Conservation (phyloP, 768 basidiomycete genomes). For the Hortiboletus flavorubellus region DNA sequence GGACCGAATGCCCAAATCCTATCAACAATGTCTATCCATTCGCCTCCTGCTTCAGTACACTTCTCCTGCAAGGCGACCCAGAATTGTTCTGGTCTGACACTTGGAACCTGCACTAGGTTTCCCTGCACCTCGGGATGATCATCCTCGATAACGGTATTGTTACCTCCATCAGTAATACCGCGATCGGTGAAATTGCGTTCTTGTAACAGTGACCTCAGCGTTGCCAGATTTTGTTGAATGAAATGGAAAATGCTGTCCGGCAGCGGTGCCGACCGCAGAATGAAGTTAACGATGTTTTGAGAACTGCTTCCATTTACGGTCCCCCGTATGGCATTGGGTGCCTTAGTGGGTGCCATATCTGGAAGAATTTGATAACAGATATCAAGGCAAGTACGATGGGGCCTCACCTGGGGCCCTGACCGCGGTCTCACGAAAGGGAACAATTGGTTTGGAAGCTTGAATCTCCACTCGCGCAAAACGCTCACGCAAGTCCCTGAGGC, state of each 20-base stretch:
- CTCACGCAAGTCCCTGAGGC: constrained; percentile 93
- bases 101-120: constrained; percentile 59
- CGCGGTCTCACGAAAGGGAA: constrained; percentile 96
- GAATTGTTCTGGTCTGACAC: constrained; percentile 70
- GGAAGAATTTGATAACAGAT: neutral
- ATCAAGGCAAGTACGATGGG: neutral
- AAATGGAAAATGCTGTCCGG: constrained; percentile 72
- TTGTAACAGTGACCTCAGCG: constrained; percentile 60
- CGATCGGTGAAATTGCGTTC: constrained; percentile 41
- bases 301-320: constrained; percentile 69
- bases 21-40: constrained; percentile 75
- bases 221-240: constrained; percentile 65
- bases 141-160: constrained; percentile 27
- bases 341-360: constrained; percentile 91
- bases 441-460: constrained; percentile 91
- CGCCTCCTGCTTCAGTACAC: constrained; percentile 63
- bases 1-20: constrained; percentile 92
- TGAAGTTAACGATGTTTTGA: constrained; percentile 73
- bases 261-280: constrained; percentile 78
- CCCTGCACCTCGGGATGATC: constrained; percentile 48
- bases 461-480: constrained; percentile 93
- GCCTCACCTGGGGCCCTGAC: constrained; percentile 67
- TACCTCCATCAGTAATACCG: constrained; percentile 13
- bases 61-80: constrained; percentile 68
- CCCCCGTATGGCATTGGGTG: constrained; percentile 65